These are phyloP conservation scores for Chalciporus sphaerocephalus DNA, from an alignment of 768 basidiomycete species.

Conservation along the genomic window DNA sequence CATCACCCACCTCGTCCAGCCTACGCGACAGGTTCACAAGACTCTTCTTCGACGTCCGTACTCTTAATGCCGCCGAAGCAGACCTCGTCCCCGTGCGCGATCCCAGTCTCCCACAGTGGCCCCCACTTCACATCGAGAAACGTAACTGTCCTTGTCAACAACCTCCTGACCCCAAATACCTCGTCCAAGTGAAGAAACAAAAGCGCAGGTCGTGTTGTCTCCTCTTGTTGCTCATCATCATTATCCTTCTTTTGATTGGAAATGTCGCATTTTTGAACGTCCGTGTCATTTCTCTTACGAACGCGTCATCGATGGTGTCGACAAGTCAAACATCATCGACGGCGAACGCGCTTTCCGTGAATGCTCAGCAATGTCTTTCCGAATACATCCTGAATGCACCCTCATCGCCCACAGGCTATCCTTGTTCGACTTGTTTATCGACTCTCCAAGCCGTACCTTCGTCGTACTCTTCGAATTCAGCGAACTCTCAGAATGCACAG, in stretches of 20 bases:
- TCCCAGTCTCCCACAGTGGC: constrained; percentile 31
- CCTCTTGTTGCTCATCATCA: constrained; percentile 33
- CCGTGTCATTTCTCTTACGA: constrained; percentile 27
- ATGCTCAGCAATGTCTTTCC: constrained; percentile 42
- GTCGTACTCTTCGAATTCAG: constrained; percentile 26
- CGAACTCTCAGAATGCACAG: constrained; percentile 33
- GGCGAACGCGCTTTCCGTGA: constrained; percentile 31
- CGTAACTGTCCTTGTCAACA: constrained; percentile 23
- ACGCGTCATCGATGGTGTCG: constrained; percentile 10
- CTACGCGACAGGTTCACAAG: constrained; percentile 35
- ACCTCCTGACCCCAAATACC: constrained; percentile 16
- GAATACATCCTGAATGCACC: constrained; percentile 45
- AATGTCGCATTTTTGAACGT: constrained; percentile 37
- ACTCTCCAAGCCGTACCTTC: constrained; percentile 37
- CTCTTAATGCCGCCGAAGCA: constrained; percentile 21
- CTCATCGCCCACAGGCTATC: constrained; percentile 39
- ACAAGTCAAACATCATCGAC: constrained; percentile 23
- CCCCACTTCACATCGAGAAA: constrained; percentile 38
- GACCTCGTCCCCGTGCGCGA: constrained; percentile 25
- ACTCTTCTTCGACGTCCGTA: constrained; percentile 36
- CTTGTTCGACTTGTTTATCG: constrained; percentile 44
- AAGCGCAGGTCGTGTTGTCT: constrained; percentile 31
- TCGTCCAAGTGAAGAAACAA: constrained; percentile 22
- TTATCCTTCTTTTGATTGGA: constrained; percentile 42
- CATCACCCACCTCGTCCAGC: constrained; percentile 15